A percentile compares a stretch with the other conserved stretches of the same genome.
Evolutionary conservation across 2,329 filamentous ascomycete genomes (phyloP).

Genomic region (Trichoderma koningii): DNA sequence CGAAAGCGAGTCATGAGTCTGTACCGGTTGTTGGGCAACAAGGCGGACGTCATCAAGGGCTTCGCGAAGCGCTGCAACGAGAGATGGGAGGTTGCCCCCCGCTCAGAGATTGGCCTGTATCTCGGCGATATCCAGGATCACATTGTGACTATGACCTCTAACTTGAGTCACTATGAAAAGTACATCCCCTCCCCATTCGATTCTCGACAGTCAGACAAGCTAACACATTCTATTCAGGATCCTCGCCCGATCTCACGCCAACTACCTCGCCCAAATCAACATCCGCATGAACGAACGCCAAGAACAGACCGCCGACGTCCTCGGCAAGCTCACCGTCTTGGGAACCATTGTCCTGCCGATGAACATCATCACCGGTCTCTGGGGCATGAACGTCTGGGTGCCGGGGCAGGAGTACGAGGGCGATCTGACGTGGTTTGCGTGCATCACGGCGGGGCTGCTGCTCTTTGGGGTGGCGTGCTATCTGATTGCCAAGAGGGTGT

Average conservation of each 20-base stretch:
- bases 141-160: constrained; percentile 98
- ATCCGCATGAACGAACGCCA: constrained; percentile 98
- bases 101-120: constrained; percentile 96
- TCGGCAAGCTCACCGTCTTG: constrained; percentile 91
- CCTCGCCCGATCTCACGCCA: constrained; percentile 85
- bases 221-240: constrained; percentile 57
- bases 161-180: constrained; percentile 95
- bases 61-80: constrained; percentile 98
- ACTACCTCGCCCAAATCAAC: constrained; percentile 99
- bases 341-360: constrained; percentile 97
- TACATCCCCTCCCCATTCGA: constrained; percentile 45
- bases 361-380: constrained; percentile 98
- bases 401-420: constrained; percentile 83
- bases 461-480: constrained; percentile 80
- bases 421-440: constrained; percentile 74
- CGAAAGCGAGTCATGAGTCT: constrained; percentile 97
- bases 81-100: constrained; percentile 92
- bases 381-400: constrained; percentile 98
- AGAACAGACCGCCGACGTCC: constrained; percentile 91
- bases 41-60: constrained; percentile 98
- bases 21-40: constrained; percentile 90
- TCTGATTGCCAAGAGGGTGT: constrained; percentile 79
- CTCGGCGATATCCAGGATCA: constrained; percentile 98
- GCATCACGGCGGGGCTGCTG: constrained; percentile 72
- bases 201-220: background rate